Percentiles rank a stretch among this genome's conserved stretches.
These are phyloP conservation scores for Crithidia bombi DNA, from an alignment of 208 protist genomes.

Conservation along the genomic window DNA sequence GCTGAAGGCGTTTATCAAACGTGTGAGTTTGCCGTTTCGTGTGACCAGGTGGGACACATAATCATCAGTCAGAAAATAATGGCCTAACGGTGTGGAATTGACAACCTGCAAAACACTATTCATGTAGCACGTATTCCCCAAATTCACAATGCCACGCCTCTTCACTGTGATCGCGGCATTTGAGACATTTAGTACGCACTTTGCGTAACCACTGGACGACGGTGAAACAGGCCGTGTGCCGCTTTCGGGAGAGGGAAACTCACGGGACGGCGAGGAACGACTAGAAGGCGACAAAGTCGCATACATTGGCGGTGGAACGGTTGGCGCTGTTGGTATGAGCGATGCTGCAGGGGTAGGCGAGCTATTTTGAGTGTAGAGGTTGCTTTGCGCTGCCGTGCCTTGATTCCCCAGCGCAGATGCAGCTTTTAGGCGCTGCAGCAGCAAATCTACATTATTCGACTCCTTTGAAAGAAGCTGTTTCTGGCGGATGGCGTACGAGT, in stretches of 20 bases:
- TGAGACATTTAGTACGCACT: constrained; percentile 38
- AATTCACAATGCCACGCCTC: constrained; percentile 86
- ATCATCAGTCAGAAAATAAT: constrained; percentile 88
- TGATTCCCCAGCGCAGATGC: constrained; percentile 10
- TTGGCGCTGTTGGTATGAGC: background rate
- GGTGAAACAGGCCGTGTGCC: constrained; percentile 7
- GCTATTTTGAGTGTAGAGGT: background rate
- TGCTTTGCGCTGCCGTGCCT: background rate
- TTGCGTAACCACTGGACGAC: constrained; percentile 21
- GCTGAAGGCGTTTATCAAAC: constrained; percentile 65
- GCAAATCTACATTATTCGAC: constrained; percentile 16
- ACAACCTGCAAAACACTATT: constrained; percentile 90
- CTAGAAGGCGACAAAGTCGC: background rate
- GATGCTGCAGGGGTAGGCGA: background rate
- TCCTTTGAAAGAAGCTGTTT: constrained; percentile 39
- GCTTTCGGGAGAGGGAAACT: background rate
- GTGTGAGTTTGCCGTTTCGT: constrained; percentile 38
- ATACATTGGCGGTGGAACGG: constrained; percentile 4
- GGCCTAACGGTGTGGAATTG: constrained; percentile 76
- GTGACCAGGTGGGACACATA: constrained; percentile 61
- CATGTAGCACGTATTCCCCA: constrained; percentile 95
- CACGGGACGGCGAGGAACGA: background rate
- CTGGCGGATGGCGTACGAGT: constrained; percentile 18
- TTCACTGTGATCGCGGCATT: constrained; percentile 19
- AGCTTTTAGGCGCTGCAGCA: constrained; percentile 26